Evolutionary conservation across 2,329 filamentous ascomycete species (phyloP).

Genomic region (Trichoderma simmonsii): DNA sequence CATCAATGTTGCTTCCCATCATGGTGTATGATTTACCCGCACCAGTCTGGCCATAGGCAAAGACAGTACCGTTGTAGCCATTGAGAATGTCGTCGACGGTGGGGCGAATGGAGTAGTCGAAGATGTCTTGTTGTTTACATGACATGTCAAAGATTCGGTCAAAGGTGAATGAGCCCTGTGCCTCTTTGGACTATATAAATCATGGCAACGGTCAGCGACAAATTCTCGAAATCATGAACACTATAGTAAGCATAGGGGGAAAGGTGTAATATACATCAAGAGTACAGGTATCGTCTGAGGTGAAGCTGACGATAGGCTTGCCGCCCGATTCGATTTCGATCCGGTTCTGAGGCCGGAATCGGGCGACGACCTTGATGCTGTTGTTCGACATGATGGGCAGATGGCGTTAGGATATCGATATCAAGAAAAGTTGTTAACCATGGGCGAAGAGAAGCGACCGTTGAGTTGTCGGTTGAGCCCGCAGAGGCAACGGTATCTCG

Average conservation of each 20-base stretch:
- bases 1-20: constrained; percentile 78
- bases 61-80: constrained; percentile 98
- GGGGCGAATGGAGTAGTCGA: constrained; percentile 93
- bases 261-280: constrained; percentile 63
- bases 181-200: constrained; percentile 74
- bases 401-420: constrained; percentile 18
- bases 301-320: constrained; percentile 86
- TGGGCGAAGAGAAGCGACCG: constrained; percentile 20
- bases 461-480: not conserved
- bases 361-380: constrained; percentile 87
- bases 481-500: constrained; percentile 13
- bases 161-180: constrained; percentile 85
- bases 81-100: constrained; percentile 98
- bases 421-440: constrained; percentile 27
- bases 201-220: constrained; percentile 7
- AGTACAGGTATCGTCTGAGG: constrained; percentile 81
- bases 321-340: constrained; percentile 86
- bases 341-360: constrained; percentile 96
- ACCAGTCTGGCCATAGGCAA: constrained; percentile 97
- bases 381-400: constrained; percentile 55
- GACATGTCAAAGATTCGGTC: constrained; percentile 96
- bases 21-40: constrained; percentile 99
- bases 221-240: not conserved
- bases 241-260: not conserved
- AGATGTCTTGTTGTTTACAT: constrained; percentile 87